phyloP scores from a whole-genome alignment of 768 basidiomycete genomes.

The Rhodosporidiobolus sp. region DNA sequence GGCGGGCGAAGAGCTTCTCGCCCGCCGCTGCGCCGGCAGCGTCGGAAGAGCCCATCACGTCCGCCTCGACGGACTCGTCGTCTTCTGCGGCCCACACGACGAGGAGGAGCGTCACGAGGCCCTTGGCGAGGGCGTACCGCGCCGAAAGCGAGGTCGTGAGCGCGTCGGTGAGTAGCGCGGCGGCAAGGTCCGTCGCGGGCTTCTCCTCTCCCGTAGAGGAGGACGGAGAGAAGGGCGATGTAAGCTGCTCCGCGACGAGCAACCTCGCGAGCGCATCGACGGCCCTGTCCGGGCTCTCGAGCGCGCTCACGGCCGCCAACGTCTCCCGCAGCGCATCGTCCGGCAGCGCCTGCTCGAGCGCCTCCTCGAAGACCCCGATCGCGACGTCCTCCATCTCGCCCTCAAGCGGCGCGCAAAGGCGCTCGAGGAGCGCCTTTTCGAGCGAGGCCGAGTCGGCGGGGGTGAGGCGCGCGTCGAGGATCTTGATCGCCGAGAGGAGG shows the following conservation, averaged over 20 bases:
- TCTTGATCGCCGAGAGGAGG: conserved; percentile 9
- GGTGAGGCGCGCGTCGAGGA: conserved; percentile 1
- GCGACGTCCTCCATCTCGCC: conserved; percentile 27
- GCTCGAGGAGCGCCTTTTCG: conserved; percentile 17
- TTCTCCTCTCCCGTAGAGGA: background rate
- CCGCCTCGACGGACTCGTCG: background rate
- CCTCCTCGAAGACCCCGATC: conserved; percentile 23
- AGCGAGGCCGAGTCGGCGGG: background rate
- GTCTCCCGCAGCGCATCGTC: background rate
- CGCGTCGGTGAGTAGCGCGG: conserved; percentile 6
- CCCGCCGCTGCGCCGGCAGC: background rate
- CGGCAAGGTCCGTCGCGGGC: conserved; percentile 9
- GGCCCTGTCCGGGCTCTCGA: conserved; percentile 27
- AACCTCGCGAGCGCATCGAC: conserved; percentile 29
- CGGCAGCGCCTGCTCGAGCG: conserved; percentile 8
- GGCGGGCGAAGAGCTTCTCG: conserved; percentile 8
- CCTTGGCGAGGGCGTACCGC: conserved; percentile 26
- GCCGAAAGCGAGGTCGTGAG: conserved; percentile 10
- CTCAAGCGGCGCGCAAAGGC: conserved; percentile 10
- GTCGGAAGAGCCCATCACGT: background rate
- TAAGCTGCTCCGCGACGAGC: conserved; percentile 5
- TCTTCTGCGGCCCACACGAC: conserved; percentile 33
- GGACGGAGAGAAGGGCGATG: background rate
- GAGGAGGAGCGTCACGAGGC: conserved; percentile 22
- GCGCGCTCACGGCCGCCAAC: background rate